Percentiles rank a stretch among this genome's conserved stretches.
phyloP scores from a whole-genome alignment of 2,329 filamentous ascomycete species.

The Ceratocystis papillata region DNA sequence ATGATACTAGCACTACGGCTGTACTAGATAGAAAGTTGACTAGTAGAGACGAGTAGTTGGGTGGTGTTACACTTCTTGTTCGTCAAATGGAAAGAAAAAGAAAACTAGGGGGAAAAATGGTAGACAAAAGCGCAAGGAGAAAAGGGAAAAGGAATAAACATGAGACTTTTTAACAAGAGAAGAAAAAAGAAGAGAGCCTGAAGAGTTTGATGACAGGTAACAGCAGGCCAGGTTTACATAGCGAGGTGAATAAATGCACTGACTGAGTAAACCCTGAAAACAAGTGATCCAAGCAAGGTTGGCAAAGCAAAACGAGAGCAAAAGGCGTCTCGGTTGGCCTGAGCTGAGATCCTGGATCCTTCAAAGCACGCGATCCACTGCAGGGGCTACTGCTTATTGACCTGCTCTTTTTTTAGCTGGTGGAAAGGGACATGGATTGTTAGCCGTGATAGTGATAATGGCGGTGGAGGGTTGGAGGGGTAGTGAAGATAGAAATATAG shows the following conservation, averaged over 20 bases:
- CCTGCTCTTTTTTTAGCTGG: constrained; percentile 1
- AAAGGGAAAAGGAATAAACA: constrained; percentile 17
- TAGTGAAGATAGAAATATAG: constrained; percentile 6
- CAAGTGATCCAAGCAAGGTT: constrained; percentile 18
- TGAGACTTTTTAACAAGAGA: constrained; percentile 19
- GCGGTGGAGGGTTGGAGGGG: neutral
- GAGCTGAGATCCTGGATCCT: constrained; percentile 21
- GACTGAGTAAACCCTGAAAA: constrained; percentile 16
- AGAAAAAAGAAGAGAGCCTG: constrained; percentile 1
- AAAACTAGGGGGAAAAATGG: neutral
- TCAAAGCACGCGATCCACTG: constrained; percentile 21
- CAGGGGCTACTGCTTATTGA: constrained; percentile 13
- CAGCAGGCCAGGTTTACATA: constrained; percentile 12
- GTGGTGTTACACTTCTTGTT: constrained; percentile 4
- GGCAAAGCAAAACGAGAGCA: constrained; percentile 8
- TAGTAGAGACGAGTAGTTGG: constrained; percentile 5
- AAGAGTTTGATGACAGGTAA: constrained; percentile 16
- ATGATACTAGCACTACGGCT: constrained; percentile 1
- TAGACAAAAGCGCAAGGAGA: neutral
- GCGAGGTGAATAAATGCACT: constrained; percentile 13
- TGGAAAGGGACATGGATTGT: neutral
- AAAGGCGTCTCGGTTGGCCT: constrained; percentile 15
- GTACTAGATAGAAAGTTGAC: neutral
- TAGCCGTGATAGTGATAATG: neutral
- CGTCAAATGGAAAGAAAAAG: neutral